Evolutionary conservation across 176 grass and related monocot species (phyloP), one percentile per base, ranked within the genome.

Genomic region (Oryza coarctata): DNA sequence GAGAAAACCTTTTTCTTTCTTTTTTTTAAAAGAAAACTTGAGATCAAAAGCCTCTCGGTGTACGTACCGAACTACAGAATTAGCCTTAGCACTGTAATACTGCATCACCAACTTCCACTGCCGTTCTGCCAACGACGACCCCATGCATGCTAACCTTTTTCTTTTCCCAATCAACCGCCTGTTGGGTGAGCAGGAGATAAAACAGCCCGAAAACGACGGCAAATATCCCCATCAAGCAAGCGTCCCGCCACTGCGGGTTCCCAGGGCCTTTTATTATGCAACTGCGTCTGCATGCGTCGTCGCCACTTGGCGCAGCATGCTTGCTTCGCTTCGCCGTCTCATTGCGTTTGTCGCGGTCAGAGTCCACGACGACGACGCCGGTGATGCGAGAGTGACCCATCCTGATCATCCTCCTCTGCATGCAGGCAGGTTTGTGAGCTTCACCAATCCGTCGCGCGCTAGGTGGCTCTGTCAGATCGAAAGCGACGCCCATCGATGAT

Each of bases 271-370:
- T 10, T 17, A 18, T 7, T 2, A 61, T 2, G 4, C 65, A 40
- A n/a, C 62, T 23, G 67, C 49, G 18, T 17, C 49, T 52, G 17
- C 66, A 29, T 28, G 29, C 68, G 23, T 29, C 68, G 15, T 29
- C 6, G 22, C 47, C 75, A 38, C 50, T 45, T 44, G 38, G 34
- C 55, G n/a, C 55, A 5, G 20, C 55, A n/a, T 60, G 80, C 80
- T 82, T 82, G 77, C 78, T 77, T 87, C 6, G 66, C 81, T 89
- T 89, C 34, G 87, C 87, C 87, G 83, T 72, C 55, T 60, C 55
- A n/a, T 72, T 72, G 52, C 71, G 65, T 75, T 57, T 77, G 87
- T 85, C 87, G 82, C 17, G 74, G 34, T 44, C 74, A 80, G n/a
- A 11, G 17, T 64, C 77, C 87, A 57, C 71, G 82, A 89, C 71